Evolutionary conservation across 805 yeast species (phyloP), one percentile per base, ranked within the genome.

Genomic region (Tetrapisispora fleetii): DNA sequence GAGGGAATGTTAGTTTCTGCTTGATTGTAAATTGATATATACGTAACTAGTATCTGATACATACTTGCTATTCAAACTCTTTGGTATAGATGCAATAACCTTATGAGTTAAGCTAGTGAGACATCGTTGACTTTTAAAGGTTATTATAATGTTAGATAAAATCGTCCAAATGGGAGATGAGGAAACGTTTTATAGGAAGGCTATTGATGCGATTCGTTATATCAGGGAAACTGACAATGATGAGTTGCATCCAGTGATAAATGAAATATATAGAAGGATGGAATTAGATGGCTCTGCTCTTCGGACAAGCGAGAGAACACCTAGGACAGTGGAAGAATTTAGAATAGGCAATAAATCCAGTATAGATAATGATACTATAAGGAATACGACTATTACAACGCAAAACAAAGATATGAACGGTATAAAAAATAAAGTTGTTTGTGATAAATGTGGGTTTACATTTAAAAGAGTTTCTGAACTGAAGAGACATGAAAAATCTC

Each of bases 401-500:
- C 28, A 24, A 24, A 24, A 24, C 8, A 24, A 24, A 24, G 28
- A 24, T 4, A 8, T 4, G 8, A 18, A 18, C n/a, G n/a, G 13
- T 36, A 36, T n/a, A 16, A 32, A 21, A 18, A 30, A 41, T 30
- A 30, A 18, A 14, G 10, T 32, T 11, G 67, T 73, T 14, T 84
- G 93, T 60, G 54, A 58, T 5, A 73, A 75, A 52, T 84, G 93
- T 63, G 59, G 73, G 2, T 68, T 81, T 67, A 72, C 78, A 35
- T 84, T 84, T 62, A 70, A 80, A 44, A 70, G 90, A 36, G 76
- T 84, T 1, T 75, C 82, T 3, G 90, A 83, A 63, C 70, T 83
- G 54, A 80, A 82, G 60, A 72, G 91, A 48, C 91, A 84, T 61
- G 85, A 80, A 57, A 79, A 83, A 58, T 83, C 80, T 37, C 93